Percentiles rank a stretch among this genome's conserved stretches.
phyloP scores from a whole-genome alignment of 139 green algal genomes.

The Haematococcus sp. region DNA sequence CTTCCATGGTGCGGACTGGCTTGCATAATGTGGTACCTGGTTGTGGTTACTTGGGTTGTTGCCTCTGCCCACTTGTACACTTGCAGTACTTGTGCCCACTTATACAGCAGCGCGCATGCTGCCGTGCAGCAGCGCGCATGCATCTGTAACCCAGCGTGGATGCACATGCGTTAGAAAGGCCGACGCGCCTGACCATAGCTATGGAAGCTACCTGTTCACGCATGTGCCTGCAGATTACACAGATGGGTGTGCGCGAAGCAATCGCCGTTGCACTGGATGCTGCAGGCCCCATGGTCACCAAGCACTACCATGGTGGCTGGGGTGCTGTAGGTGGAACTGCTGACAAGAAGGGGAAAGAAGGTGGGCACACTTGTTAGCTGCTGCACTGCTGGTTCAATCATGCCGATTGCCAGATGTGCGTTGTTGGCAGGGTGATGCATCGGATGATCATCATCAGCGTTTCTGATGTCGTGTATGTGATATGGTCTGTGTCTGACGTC shows the following conservation, averaged over 20 bases:
- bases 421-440: neutral
- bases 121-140: too few species aligned
- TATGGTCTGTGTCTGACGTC: neutral
- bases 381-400: neutral
- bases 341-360: neutral
- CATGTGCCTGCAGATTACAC: neutral
- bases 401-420: neutral
- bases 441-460: neutral
- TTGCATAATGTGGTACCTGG: too few species aligned
- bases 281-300: neutral
- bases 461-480: neutral
- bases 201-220: neutral
- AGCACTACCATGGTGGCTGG: neutral
- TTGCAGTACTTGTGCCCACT: too few species aligned
- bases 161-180: neutral
- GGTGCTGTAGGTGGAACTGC: neutral
- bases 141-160: too few species aligned
- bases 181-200: neutral
- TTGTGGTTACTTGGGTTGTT: too few species aligned
- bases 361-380: neutral
- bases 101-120: too few species aligned
- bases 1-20: too few species aligned
- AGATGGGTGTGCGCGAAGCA: neutral
- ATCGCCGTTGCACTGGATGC: neutral
- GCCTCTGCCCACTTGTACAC: too few species aligned